Percentiles rank a stretch among this genome's conserved stretches.
These are phyloP conservation scores for Beauveria rudraprayagi DNA, from an alignment of 2,329 filamentous ascomycete species.

Conservation along the genomic window DNA sequence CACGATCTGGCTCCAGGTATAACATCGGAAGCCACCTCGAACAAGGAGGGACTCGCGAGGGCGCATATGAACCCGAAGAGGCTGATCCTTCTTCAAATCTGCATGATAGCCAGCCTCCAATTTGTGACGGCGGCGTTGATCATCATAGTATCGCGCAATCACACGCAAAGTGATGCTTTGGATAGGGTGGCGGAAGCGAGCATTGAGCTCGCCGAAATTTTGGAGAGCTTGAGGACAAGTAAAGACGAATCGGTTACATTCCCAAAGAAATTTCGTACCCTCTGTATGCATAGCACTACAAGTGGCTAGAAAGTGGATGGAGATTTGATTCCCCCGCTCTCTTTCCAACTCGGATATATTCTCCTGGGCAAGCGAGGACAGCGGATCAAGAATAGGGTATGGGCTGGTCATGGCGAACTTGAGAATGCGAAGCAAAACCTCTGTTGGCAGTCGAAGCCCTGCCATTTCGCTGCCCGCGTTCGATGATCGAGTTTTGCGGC, in stretches of 20 bases:
- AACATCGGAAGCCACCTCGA: conserved; percentile 45
- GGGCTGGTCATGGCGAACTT: conserved; percentile 42
- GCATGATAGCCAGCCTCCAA: conserved; percentile 35
- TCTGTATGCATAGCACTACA: conserved; percentile 42
- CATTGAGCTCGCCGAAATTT: conserved; percentile 39
- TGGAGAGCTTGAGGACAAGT: conserved; percentile 42
- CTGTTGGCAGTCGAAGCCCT: conserved; percentile 40
- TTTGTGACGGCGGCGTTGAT: conserved; percentile 35
- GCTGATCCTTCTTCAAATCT: conserved; percentile 32
- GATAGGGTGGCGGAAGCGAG: conserved; percentile 35
- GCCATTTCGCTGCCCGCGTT: conserved; percentile 21
- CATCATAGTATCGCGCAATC: conserved; percentile 49
- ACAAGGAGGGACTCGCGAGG: conserved; percentile 37
- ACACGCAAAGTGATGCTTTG: conserved; percentile 42
- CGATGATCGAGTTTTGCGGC: conserved; percentile 27
- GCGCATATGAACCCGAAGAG: conserved; percentile 34
- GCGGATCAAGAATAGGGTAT: conserved; percentile 45
- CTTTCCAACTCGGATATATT: conserved; percentile 37
- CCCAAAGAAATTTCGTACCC: conserved; percentile 42
- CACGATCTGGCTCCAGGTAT: conserved; percentile 45
- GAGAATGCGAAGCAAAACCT: conserved; percentile 45
- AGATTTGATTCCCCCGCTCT: conserved; percentile 37
- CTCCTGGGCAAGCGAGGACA: conserved; percentile 36
- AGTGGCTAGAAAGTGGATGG: conserved; percentile 45
- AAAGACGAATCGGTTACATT: conserved; percentile 46